Conservation (phyloP, 75 land plant genomes). For the Cunninghamia lanceolata region DNA sequence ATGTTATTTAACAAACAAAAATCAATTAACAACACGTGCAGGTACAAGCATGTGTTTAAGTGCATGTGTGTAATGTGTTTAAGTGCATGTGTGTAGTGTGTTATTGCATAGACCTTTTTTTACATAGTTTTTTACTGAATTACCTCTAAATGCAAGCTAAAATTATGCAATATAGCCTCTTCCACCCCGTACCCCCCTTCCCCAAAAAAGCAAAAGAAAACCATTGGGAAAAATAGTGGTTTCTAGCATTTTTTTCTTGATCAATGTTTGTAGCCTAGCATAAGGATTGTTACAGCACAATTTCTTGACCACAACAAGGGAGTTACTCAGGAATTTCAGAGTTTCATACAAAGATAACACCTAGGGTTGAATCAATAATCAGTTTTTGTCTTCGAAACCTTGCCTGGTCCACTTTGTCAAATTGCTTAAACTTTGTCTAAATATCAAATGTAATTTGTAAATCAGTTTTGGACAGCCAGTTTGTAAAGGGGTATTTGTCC, state of each 20-base stretch:
- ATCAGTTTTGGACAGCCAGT: too few species aligned
- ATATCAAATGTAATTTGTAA: too few species aligned
- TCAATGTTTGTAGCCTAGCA: not conserved
- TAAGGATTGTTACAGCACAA: not conserved
- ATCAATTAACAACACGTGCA: not conserved
- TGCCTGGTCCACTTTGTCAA: too few species aligned
- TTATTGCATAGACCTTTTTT: not conserved
- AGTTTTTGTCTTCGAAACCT: too few species aligned
- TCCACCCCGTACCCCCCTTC: not conserved
- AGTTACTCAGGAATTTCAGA: not conserved
- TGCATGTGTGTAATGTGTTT: too few species aligned
- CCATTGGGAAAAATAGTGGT: not conserved
- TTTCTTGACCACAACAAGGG: not conserved
- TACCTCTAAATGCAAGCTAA: not conserved
- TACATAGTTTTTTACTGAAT: not conserved
- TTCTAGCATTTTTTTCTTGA: not conserved
- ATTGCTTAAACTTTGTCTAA: too few species aligned
- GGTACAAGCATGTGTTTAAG: not conserved
- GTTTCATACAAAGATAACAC: too few species aligned
- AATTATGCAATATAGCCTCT: not conserved
- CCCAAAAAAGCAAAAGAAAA: not conserved
- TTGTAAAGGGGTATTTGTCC: too few species aligned
- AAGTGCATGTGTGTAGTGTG: not conserved
- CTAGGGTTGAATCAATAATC: too few species aligned
- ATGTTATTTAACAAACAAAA: not conserved